phyloP scores from a whole-genome alignment of 768 basidiomycete species.

The Lactifluus rugatus region DNA sequence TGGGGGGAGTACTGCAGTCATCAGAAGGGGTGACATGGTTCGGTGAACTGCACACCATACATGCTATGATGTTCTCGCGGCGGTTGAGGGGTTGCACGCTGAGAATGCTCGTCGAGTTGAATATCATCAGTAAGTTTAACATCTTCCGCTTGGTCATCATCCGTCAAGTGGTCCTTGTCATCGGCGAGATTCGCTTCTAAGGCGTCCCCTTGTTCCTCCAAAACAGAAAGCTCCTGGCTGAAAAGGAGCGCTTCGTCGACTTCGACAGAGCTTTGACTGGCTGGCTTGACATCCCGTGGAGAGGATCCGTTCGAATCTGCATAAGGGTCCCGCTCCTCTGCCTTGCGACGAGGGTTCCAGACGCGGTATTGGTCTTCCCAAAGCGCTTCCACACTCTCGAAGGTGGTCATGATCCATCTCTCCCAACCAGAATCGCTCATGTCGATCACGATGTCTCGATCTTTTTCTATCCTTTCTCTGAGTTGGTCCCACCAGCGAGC shows the following conservation, averaged over 20 bases:
- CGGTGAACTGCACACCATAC: not conserved
- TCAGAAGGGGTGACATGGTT: not conserved
- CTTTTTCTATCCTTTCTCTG: conserved; percentile 45
- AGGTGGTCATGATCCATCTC: conserved; percentile 72
- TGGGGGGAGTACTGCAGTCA: not conserved
- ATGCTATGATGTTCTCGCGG: not conserved
- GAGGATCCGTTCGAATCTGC: conserved; percentile 7
- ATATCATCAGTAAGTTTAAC: conserved; percentile 23
- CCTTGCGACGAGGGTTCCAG: conserved; percentile 39
- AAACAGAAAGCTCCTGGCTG: conserved; percentile 37
- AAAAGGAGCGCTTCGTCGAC: conserved; percentile 45
- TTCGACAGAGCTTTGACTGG: conserved; percentile 31
- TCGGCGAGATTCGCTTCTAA: conserved; percentile 20
- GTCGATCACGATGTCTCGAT: conserved; percentile 26
- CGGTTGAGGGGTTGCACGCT: not conserved
- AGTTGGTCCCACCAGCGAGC: conserved; percentile 71
- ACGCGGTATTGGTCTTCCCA: conserved; percentile 59
- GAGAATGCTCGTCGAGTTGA: conserved; percentile 13
- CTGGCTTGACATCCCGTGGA: not conserved
- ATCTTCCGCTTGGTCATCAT: conserved; percentile 29
- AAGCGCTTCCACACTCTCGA: conserved; percentile 80
- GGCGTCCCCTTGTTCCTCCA: conserved; percentile 28
- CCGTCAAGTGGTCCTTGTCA: conserved; percentile 23
- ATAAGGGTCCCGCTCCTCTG: conserved; percentile 9
- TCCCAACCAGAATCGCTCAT: conserved; percentile 44